Evolutionary conservation across 495 filamentous ascomycete species (phyloP).

Genomic region (Penicillium turbatum): DNA sequence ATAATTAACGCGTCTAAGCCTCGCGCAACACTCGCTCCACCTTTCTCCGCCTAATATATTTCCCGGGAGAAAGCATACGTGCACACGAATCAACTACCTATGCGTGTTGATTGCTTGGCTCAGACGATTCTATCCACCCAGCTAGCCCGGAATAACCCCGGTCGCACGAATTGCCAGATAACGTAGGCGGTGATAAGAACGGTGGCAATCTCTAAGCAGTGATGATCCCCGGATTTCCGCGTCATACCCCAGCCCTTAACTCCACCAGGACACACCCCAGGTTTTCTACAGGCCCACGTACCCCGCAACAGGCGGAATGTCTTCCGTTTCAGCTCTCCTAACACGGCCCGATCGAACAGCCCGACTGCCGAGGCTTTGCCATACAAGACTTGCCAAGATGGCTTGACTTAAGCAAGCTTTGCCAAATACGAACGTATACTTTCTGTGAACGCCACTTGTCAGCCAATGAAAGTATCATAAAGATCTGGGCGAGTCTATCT

Average conservation of each 20-base stretch:
- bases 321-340: not conserved
- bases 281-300: not conserved
- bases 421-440: not conserved
- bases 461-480: not conserved
- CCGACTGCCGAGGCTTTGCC: not conserved
- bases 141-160: too few relatives aligned
- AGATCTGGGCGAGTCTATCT: not conserved
- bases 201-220: not conserved
- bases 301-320: not conserved
- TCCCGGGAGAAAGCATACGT: too few relatives aligned
- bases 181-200: not conserved
- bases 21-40: too few relatives aligned
- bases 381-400: not conserved
- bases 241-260: not conserved
- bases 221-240: not conserved
- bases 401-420: slow-evolving; percentile 3
- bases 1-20: not conserved
- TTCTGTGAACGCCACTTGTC: not conserved
- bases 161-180: too few relatives aligned
- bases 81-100: too few relatives aligned
- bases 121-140: too few relatives aligned
- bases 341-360: not conserved
- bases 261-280: not conserved
- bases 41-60: too few relatives aligned
- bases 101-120: too few relatives aligned